Base-by-base conservation (phyloP, 2,329 filamentous ascomycete genomes). In the Pleurostoma richardsiae region DNA sequence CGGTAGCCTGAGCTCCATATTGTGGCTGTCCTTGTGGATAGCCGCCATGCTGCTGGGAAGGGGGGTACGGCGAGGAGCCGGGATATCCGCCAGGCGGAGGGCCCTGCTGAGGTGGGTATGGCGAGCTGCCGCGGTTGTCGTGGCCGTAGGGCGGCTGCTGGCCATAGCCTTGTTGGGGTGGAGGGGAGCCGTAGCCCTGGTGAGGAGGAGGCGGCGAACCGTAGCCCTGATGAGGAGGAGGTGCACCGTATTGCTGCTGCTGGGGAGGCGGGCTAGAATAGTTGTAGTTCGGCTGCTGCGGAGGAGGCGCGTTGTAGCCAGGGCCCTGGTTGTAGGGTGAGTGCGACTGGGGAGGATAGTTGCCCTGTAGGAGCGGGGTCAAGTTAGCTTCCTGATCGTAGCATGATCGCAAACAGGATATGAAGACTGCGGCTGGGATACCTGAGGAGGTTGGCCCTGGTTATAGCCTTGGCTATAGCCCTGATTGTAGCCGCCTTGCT, bases 1-100 rank as follows among this genome's bases (percentile, higher is more conserved):
- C 70, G 39, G 67, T 65, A 7, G 59, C 60, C 19, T 40, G 58
- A 10, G 55, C 53, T 3, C 62, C 56, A n/a, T 49, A 54, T 40
- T 45, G 51, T 45, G 53, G 47, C 40, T 49, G 41, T 44, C 47
- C 47, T 19, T 8, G 33, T 43, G 41, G 41, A 44, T 49, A 47
- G 39, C 47, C 44, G 40, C 43, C 43, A 36, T 54, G 51, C 39
- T 54, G 53, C 29, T 57, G 52, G 40, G 56, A 54, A 4, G 55
- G 54, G 26, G 53, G 51, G 36, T 47, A 46, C 3, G 49, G 42
- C n/a, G 46, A 49, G n/a, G 36, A 44, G 44, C 30, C 28, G 40
- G 11, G 39, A 8, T 40, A 41, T 10, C 43, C 43, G 36, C 27
- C 26, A 19, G 36, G 36, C 26, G 44, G 44, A 28, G 39, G 44